Base-by-base conservation (phyloP, 208 protist species). In the Cochliopodium minus region DNA sequence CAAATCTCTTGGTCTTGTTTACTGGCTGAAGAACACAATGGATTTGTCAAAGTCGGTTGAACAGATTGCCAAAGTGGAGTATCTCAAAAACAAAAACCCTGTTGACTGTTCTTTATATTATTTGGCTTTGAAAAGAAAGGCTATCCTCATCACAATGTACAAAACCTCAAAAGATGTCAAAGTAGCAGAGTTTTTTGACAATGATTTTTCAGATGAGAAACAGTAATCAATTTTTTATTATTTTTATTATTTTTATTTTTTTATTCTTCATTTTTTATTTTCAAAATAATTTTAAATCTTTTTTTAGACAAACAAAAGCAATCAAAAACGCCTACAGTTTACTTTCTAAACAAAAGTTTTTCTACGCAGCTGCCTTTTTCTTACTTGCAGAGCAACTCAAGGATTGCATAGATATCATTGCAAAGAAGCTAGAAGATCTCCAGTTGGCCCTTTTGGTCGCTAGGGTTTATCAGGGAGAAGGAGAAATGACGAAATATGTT, bases 361-460 rank as follows among this genome's bases (percentile, higher is more conserved):
- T 72, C 25, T 88, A 88, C 67, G 83, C 80, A 33, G 78, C 80
- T 0, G 81, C 85, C 33, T 93, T 89, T 70, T 93, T 91, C 55
- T 36, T 92, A 17, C 70, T 92, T 11, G 87, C 84, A 15, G 83
- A 78, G 10, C 72, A 86, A 36, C 64, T 72, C 2, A 69, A 79
- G 32, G 86, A 77, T 51, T 83, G 81, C 0, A 72, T 85, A 22
- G 76, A 88, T 60, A 69, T 73, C 20, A 42, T 56, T 13, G 17
- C 71, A 15, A 69, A 66, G 45, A 69, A 64, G 6, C 7, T 47
- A 20, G 23, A 65, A 43, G 64, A 72, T 42, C 5, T 38, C 17
- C 56, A 70, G 25, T 63, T 72, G 15, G 67, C 64, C 17, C 22
- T 66, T 23, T 58, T 65, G 22, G 36, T 72, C 42, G 48, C 53